phyloP scores from a whole-genome alignment of 495 filamentous ascomycete species.

The Sabuloglossum arenarium region DNA sequence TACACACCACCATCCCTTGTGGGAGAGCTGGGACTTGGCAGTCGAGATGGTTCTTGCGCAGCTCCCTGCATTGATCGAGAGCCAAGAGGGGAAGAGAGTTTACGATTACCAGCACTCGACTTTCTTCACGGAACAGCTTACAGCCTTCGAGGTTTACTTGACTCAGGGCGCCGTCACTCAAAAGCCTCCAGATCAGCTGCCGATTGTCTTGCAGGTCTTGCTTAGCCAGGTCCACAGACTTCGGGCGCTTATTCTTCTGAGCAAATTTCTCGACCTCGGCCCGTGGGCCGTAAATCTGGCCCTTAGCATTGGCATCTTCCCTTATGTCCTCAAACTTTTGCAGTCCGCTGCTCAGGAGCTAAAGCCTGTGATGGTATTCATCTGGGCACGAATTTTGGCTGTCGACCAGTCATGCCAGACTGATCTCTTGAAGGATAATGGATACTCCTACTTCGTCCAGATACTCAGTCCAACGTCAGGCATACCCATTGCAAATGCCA shows the following conservation, averaged over 20 bases:
- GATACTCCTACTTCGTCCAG: slow-evolving; percentile 85
- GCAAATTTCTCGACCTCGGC: slow-evolving; percentile 83
- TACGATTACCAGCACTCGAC: slow-evolving; percentile 88
- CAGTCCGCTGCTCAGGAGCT: slow-evolving; percentile 89
- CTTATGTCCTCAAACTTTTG: slow-evolving; percentile 87
- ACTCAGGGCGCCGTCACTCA: slow-evolving; percentile 63
- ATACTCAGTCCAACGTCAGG: slow-evolving; percentile 67
- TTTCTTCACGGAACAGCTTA: slow-evolving; percentile 95
- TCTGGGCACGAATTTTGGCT: slow-evolving; percentile 92
- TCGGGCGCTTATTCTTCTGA: slow-evolving; percentile 79
- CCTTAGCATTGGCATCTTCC: slow-evolving; percentile 94
- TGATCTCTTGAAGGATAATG: slow-evolving; percentile 87
- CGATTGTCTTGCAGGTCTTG: slow-evolving; percentile 88
- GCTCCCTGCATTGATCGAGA: slow-evolving; percentile 59
- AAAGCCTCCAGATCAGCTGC: slow-evolving; percentile 79
- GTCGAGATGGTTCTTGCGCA: slow-evolving; percentile 93
- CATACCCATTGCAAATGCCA: slow-evolving; percentile 65
- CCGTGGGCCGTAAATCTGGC: slow-evolving; percentile 96
- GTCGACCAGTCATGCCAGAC: slow-evolving; percentile 84
- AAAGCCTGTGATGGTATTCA: slow-evolving; percentile 98
- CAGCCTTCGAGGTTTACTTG: slow-evolving; percentile 95
- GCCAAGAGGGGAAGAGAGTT: slow-evolving; percentile 45
- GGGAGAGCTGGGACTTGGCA: slow-evolving; percentile 94
- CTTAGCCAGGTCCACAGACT: slow-evolving; percentile 88
- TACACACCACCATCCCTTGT: slow-evolving; percentile 81